These are phyloP conservation scores for Chrysopogon serrulatus DNA, from an alignment of 176 grass and related monocot genomes.

Conservation along the genomic window DNA sequence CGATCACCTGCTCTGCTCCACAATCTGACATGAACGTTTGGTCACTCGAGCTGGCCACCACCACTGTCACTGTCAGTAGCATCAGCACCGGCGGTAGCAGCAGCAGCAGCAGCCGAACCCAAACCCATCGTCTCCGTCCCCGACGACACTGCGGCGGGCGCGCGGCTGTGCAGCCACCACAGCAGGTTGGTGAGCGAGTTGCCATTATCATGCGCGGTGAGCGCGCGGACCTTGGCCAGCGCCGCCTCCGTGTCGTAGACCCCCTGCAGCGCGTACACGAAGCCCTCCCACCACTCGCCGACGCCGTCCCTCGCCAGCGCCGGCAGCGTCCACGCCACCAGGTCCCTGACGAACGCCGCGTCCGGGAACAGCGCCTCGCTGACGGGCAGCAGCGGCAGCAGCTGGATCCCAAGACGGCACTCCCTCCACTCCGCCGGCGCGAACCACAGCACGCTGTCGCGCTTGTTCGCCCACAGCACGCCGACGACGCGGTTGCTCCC, in stretches of 20 bases:
- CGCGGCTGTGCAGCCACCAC: slow-evolving; percentile 90
- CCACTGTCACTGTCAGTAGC: slow-evolving; percentile 34
- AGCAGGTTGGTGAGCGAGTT: slow-evolving; percentile 81
- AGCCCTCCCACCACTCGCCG: slow-evolving; percentile 88
- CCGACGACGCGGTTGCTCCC: slow-evolving; percentile 52
- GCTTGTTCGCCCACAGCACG: slow-evolving; percentile 93
- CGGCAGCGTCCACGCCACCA: slow-evolving; percentile 71
- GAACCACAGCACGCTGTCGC: slow-evolving; percentile 95
- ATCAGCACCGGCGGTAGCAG: slow-evolving; percentile 75
- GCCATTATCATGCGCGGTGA: slow-evolving; percentile 57
- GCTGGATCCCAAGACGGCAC: slow-evolving; percentile 82
- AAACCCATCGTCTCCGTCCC: neutral
- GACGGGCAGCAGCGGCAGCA: slow-evolving; percentile 65
- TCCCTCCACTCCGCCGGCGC: slow-evolving; percentile 77
- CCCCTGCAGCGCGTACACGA: slow-evolving; percentile 79
- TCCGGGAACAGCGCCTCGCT: slow-evolving; percentile 74
- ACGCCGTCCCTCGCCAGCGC: slow-evolving; percentile 69
- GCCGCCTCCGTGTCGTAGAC: slow-evolving; percentile 64
- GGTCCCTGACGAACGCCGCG: slow-evolving; percentile 46
- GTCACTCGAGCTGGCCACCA: neutral
- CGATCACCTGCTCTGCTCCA: neutral
- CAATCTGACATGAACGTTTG: neutral
- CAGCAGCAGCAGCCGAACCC: slow-evolving; percentile 27
- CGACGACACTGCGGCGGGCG: neutral
- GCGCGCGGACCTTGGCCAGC: slow-evolving; percentile 43